Base-by-base conservation (phyloP, 2,329 filamentous ascomycete species). In the Biscogniauxia mediterranea region DNA sequence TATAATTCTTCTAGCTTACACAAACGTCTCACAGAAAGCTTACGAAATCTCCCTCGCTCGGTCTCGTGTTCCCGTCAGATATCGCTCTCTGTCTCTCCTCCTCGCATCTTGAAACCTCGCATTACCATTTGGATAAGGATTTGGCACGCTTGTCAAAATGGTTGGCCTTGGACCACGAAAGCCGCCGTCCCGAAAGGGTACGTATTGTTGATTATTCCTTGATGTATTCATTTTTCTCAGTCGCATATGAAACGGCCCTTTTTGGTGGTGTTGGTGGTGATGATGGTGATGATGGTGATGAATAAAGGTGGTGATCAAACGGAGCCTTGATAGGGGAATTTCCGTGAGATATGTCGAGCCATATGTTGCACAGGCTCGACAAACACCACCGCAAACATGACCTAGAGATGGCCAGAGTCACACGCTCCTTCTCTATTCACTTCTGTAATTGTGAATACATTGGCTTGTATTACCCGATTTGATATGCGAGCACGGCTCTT, bases 131-230 rank as follows among this genome's bases (percentile, higher is more conserved):
- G 38, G 11, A 46, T 46, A 46, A 6, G 13, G 6, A 46, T n/a
- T 46, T n/a, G 6, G 3, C 38, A 59, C 49, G 63, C 60, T 70
- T 56, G 65, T 66, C 75, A 81, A 75, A 72, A 83, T 83, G 80
- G 80, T 82, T 69, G 80, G 80, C 66, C 75, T 82, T 64, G 80
- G 80, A 75, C 80, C 80, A 70, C 78, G 80, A 73, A 79, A 77
- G 73, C 80, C 79, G 66, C 79, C 79, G 69, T 80, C 78, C 70
- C 78, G 80, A 68, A 92, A 90, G 85, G 90, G 90, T 90, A 85
- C 76, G 86, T 84, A 70, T 61, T 52, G 49, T 65, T 64, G 23
- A 61, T 58, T 61, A 64, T 61, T 60, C 54, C 15, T 54, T 54
- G 25, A 20, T 51, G 42, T 57, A 55, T 61, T 52, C 42, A 50